Conservation (phyloP, 441 rosid species). For the Euphorbia schlechtendalii region DNA sequence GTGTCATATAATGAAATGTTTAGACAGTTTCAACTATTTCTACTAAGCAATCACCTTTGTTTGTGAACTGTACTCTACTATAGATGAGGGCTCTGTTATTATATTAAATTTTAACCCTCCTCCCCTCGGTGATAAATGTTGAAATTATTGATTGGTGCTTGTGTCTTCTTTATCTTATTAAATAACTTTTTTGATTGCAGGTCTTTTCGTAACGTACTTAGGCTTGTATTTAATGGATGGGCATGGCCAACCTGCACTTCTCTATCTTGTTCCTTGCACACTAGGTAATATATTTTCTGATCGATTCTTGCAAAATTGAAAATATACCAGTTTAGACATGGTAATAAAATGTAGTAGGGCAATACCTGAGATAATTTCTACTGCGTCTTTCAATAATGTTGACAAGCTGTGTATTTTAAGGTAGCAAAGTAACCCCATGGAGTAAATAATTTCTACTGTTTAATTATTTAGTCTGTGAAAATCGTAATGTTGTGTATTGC, state of each 20-base stretch:
- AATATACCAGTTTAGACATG: background rate
- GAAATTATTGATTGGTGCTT: constrained; percentile 3
- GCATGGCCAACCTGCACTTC: too few species aligned
- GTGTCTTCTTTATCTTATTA: constrained; percentile 5
- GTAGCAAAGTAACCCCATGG: too few species aligned
- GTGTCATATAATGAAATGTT: background rate
- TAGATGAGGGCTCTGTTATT: background rate
- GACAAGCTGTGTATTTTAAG: too few species aligned
- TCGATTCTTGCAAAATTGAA: background rate
- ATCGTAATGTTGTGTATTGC: too few species aligned
- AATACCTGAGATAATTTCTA: background rate
- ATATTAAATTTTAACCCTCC: too few species aligned
- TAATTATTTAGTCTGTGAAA: background rate
- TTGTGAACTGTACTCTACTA: background rate
- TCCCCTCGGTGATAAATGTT: background rate
- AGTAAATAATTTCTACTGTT: background rate
- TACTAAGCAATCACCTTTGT: background rate
- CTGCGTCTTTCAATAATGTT: background rate
- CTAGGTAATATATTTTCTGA: constrained; percentile 47
- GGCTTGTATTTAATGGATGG: constrained; percentile 88
- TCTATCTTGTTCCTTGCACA: constrained; percentile 98
- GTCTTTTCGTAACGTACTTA: constrained; percentile 74
- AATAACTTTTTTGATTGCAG: constrained; percentile 32
- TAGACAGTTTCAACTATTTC: background rate
- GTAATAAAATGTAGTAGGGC: background rate